Base-by-base conservation (phyloP, 768 basidiomycete genomes). In the Phylloporus arenicola region DNA sequence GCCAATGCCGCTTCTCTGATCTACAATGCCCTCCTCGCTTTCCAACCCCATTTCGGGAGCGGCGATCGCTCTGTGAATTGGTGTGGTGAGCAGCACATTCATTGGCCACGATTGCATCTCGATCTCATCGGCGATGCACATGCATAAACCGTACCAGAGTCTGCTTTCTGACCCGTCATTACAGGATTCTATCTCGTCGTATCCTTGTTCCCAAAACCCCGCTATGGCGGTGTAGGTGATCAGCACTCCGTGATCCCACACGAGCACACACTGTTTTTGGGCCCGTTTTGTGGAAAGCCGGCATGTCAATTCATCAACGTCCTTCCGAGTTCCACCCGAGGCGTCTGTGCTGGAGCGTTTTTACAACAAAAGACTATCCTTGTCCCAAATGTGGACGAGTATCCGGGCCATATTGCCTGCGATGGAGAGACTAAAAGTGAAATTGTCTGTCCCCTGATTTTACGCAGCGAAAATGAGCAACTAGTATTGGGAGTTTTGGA, bases 401-500 rank as follows among this genome's bases (percentile, higher is more conserved):
- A 92, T 62, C 90, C 90, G 1, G 92, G 94, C 0, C 95, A 98
- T 64, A 95, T 96, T 54, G 90, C 92, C 3, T 97, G 95, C 62
- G 93, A 97, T 57, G 88, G 83, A 19, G 82, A 85, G 47, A 95
- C 94, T 2, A 84, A 85, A 61, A 90, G 88, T 59, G 95, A 98
- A 66, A 82, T 97, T 44, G 93, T 96, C 20, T 72, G 87, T 44
- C 94, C 94, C 7, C 73, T 97, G 16, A 63, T 83, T 40, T 56
- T 75, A 34, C 55, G 53, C 30, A 46, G 50, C 20, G 62, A 66
- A 45, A 67, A 66, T 34, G 68, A 58, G n/a, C 61, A 63, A 24
- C 58, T 62, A 27, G 67, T 72, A 17, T 50, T 80, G 42, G 83
- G 83, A n/a, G 82, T 86, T 17, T 69, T 96, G 37, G 93, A 97